Percentiles rank a stretch among this genome's conserved stretches.
These are phyloP conservation scores for Phylloboletellus chloephorus DNA, from an alignment of 1,284 basidiomycete species.

Conservation along the genomic window DNA sequence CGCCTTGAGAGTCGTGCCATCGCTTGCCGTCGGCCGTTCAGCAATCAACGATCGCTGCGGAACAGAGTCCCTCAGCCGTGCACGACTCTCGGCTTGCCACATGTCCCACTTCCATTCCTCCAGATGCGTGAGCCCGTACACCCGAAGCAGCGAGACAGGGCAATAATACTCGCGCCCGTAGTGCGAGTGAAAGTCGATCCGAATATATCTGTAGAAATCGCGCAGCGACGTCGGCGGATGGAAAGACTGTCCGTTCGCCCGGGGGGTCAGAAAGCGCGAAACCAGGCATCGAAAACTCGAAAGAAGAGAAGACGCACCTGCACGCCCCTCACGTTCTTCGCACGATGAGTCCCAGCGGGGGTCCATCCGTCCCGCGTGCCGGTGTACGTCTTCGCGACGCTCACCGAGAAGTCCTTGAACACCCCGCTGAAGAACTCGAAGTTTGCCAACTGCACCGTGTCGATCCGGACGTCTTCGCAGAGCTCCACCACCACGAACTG, in stretches of 20 bases:
- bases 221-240: constrained; percentile 64
- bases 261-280: too few relatives aligned
- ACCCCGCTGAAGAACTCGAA: constrained; percentile 98
- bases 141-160: constrained; percentile 87
- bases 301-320: constrained; percentile 58
- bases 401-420: constrained; percentile 88
- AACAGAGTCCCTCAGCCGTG: constrained; percentile 31
- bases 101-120: constrained; percentile 93
- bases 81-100: constrained; percentile 59
- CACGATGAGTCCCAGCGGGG: constrained; percentile 71
- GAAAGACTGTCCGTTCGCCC: constrained; percentile 58
- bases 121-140: constrained; percentile 95
- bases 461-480: constrained; percentile 95
- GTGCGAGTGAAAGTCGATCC: constrained; percentile 91
- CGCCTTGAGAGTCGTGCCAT: neutral
- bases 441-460: constrained; percentile 93
- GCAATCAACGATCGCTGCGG: constrained; percentile 5
- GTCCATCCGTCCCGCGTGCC: constrained; percentile 66
- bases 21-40: constrained; percentile 1
- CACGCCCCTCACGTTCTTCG: constrained; percentile 87
- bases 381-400: constrained; percentile 72
- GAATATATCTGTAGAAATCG: constrained; percentile 89
- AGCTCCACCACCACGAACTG: constrained; percentile 94
- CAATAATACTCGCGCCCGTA: constrained; percentile 97
- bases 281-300: too few relatives aligned